These are phyloP conservation scores for Botryotinia narcissicola DNA, from an alignment of 2,329 filamentous ascomycete genomes.

Conservation along the genomic window DNA sequence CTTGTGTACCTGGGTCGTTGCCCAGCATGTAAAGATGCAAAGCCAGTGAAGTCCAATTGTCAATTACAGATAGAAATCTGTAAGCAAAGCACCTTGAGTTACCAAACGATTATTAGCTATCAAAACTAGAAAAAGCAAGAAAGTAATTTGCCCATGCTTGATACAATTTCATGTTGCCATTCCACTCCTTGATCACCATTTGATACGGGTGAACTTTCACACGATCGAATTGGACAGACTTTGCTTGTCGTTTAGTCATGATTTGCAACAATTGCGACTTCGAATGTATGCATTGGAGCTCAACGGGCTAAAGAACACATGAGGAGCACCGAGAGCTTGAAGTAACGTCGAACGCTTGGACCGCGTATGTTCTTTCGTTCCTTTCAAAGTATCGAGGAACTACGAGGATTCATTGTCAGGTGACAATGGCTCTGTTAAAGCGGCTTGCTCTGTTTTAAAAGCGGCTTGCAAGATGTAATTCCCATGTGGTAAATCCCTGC, in stretches of 20 bases:
- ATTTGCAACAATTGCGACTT: not conserved
- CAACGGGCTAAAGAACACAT: not conserved
- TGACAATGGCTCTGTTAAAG: not conserved
- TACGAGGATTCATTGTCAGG: not conserved
- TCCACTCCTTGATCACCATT: not conserved
- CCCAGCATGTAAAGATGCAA: not conserved
- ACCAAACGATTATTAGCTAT: not conserved
- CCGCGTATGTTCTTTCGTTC: not conserved
- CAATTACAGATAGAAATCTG: not conserved
- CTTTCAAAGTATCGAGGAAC: not conserved
- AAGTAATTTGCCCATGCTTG: not conserved
- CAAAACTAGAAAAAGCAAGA: not conserved
- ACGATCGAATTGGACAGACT: not conserved
- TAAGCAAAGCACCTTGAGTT: not conserved
- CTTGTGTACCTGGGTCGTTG: not conserved
- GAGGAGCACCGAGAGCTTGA: not conserved
- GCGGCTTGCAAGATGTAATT: not conserved
- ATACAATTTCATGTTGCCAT: not conserved
- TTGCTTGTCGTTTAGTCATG: not conserved
- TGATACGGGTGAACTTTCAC: not conserved
- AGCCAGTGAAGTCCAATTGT: not conserved
- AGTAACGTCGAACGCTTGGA: not conserved
- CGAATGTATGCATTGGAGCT: not conserved
- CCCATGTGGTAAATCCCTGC: constrained; percentile 7
- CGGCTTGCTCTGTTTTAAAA: not conserved